Percentiles rank a stretch among this genome's conserved stretches.
These are phyloP conservation scores for Spathaspora sp. DNA, from an alignment of 805 yeast genomes.

Conservation along the genomic window DNA sequence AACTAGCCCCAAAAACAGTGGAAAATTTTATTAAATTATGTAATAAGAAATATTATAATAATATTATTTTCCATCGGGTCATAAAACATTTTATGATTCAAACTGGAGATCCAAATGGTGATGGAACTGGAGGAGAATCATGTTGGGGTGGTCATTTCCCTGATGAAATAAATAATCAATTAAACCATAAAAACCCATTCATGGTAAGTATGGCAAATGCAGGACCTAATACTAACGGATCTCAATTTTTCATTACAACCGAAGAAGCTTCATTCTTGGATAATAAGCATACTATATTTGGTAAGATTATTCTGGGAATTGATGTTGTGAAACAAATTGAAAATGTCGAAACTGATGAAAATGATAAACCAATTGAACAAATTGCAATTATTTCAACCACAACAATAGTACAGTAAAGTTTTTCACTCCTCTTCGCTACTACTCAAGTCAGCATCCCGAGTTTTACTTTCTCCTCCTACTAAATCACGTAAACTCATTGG, in stretches of 20 bases:
- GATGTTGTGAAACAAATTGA: slow-evolving; percentile 17
- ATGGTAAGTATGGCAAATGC: slow-evolving; percentile 96
- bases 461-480: slow-evolving; percentile 20
- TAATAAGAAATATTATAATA: slow-evolving; percentile 29
- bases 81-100: slow-evolving; percentile 69
- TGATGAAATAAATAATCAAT: slow-evolving; percentile 66
- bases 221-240: slow-evolving; percentile 97
- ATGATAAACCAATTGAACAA: slow-evolving; percentile 19
- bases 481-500: slow-evolving; percentile 41
- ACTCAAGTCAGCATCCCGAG: slow-evolving; percentile 20
- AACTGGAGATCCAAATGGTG: slow-evolving; percentile 52
- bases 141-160: slow-evolving; percentile 68
- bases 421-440: slow-evolving; percentile 29
- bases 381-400: slow-evolving; percentile 18
- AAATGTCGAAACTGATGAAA: slow-evolving; percentile 13
- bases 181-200: slow-evolving; percentile 73
- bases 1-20: slow-evolving; percentile 54
- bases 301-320: slow-evolving; percentile 20
- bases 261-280: slow-evolving; percentile 76
- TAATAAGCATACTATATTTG: slow-evolving; percentile 58
- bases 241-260: slow-evolving; percentile 92
- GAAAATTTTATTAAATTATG: slow-evolving; percentile 48
- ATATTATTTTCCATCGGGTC: slow-evolving; percentile 56
- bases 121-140: slow-evolving; percentile 45
- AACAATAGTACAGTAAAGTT: slow-evolving; percentile 5